Base-by-base conservation (phyloP, 2,329 filamentous ascomycete genomes). In the Nemania sp. region DNA sequence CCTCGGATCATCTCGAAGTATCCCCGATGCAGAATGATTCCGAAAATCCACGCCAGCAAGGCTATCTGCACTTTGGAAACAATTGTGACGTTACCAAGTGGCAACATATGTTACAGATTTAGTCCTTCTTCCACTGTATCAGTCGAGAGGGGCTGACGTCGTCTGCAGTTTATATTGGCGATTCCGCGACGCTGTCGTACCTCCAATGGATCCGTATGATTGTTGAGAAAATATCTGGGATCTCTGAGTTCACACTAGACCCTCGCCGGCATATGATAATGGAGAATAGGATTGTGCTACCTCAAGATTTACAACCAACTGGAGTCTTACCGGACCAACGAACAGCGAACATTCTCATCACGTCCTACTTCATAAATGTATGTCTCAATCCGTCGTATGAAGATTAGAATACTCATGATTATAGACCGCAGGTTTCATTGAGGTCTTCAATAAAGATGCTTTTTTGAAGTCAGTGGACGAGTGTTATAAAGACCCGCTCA, bases 311-410 rank as follows among this genome's bases (percentile, higher is more conserved):
- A 32, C 79, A 77, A 34, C 76, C 80, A 17, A 83, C 80, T 0
- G 78, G 81, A 54, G 76, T 85, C 4, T 75, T 89, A 3, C 86
- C 86, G 2, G 81, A 86, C 59, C 79, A 79, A 54, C 74, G 78
- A 59, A 84, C 81, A 2, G 83, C 85, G 1, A 75, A 80, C 40
- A 74, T 85, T 25, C 76, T 88, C 17, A 77, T 86, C 0, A 77
- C 82, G 15, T 81, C 85, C 0, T 90, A 85, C 69, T 88, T 90
- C 67, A 79, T 78, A 51, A 86, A 88, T 70, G 84, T 85, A 69
- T 68, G 79, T 67, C 43, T 11, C 46, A 10, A 34, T 43, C 29
- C 35, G 39, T 42, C 32, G 15, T 20, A 9, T 13, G 11, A 25
- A 6, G 54, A 29, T 17, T 18, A 55, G 13, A n/a, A 50, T 39